Conservation (phyloP, 1,284 basidiomycete genomes). For the Rhodotorula sp. region DNA sequence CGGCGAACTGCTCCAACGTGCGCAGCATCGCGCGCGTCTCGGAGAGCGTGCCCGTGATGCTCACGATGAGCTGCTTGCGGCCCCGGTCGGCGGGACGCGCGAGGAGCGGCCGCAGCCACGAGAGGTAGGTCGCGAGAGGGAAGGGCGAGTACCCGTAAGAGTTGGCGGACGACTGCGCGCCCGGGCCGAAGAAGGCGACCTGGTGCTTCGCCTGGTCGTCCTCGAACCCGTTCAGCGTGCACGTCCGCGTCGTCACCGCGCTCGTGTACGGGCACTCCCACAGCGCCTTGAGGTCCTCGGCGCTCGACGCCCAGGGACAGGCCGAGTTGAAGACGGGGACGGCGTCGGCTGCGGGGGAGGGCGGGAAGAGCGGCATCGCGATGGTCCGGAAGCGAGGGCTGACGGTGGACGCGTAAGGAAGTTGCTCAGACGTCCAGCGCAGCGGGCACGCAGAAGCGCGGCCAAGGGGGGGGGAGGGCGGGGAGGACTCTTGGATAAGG, state of each 20-base stretch:
- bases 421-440: too few species aligned
- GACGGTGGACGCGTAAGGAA: too few species aligned
- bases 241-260: constrained; percentile 73
- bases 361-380: constrained; percentile 18
- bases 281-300: constrained; percentile 62
- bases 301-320: constrained; percentile 72
- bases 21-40: constrained; percentile 62
- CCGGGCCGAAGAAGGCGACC: constrained; percentile 44
- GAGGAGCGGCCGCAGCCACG: constrained; percentile 58
- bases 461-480: background rate
- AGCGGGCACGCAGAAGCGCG: background rate
- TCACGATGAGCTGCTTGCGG: constrained; percentile 70
- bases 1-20: constrained; percentile 62
- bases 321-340: constrained; percentile 65
- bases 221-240: constrained; percentile 65
- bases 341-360: background rate
- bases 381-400: background rate
- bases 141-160: constrained; percentile 78
- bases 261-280: constrained; percentile 68
- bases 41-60: constrained; percentile 63
- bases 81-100: background rate
- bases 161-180: constrained; percentile 64
- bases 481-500: background rate
- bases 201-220: constrained; percentile 63
- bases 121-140: constrained; percentile 64